A percentile compares a stretch with the other conserved stretches of the same genome.
phyloP scores from a whole-genome alignment of 2,329 filamentous ascomycete genomes.

The Aspergillus ibericus region DNA sequence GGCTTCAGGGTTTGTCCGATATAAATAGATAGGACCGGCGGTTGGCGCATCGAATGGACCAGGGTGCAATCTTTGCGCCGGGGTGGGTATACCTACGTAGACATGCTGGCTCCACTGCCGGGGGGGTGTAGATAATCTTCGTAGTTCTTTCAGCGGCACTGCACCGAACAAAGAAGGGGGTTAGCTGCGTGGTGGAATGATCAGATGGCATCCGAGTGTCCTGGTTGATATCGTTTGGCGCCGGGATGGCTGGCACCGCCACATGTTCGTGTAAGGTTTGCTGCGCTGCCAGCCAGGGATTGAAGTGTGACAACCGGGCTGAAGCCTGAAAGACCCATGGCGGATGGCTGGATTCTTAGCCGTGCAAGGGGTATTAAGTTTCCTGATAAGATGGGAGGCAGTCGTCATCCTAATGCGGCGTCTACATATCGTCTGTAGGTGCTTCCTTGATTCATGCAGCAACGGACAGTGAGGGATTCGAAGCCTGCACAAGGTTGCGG shows the following conservation, averaged over 20 bases:
- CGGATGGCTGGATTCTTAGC: neutral
- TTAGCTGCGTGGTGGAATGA: too few relatives aligned
- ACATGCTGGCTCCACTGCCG: neutral
- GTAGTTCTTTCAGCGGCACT: neutral
- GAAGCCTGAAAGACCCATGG: neutral
- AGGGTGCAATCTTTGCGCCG: slow-evolving; percentile 7
- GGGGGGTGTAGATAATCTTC: neutral
- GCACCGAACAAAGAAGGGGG: neutral
- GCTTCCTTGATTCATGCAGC: too few relatives aligned
- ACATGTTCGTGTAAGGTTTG: slow-evolving; percentile 9
- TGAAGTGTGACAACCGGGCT: neutral
- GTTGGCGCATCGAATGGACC: slow-evolving; percentile 5
- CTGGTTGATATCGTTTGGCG: too few relatives aligned
- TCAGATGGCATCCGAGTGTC: too few relatives aligned
- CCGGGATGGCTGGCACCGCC: neutral
- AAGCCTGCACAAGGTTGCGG: too few relatives aligned
- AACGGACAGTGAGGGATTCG: too few relatives aligned
- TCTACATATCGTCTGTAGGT: too few relatives aligned
- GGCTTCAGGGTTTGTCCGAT: slow-evolving; percentile 1
- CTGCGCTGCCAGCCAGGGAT: neutral
- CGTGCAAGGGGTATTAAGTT: neutral
- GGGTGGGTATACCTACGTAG: slow-evolving; percentile 5
- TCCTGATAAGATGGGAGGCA: neutral
- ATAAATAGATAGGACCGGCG: slow-evolving; percentile 11
- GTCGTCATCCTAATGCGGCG: neutral